A percentile compares a stretch with the other conserved stretches of the same genome.
These are phyloP conservation scores for Dioscorea dumetorum DNA, from an alignment of 106 monocot genomes.

Conservation along the genomic window DNA sequence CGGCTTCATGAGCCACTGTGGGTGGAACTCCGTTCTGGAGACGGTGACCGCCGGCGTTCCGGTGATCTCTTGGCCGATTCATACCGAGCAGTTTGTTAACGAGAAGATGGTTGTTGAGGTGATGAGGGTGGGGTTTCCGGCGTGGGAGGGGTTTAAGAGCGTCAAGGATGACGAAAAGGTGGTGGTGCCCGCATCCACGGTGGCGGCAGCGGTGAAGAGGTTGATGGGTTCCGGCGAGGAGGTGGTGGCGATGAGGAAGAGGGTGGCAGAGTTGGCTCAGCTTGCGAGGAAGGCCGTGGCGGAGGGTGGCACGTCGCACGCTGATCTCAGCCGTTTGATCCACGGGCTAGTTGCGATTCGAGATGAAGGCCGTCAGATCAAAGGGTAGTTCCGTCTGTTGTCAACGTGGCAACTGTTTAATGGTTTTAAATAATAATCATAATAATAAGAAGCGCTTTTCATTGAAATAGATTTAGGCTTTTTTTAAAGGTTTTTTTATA, in stretches of 20 bases:
- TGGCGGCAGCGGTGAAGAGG: not conserved
- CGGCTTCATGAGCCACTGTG: slow-evolving; percentile 12
- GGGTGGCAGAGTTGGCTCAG: not conserved
- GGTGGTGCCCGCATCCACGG: not conserved
- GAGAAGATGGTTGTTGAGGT: not conserved
- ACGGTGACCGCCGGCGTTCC: slow-evolving; percentile 3
- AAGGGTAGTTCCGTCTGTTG: too few relatives aligned
- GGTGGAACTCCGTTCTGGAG: slow-evolving; percentile 9
- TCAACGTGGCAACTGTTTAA: too few relatives aligned
- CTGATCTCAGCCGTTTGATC: not conserved
- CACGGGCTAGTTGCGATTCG: not conserved
- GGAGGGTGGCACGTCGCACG: not conserved
- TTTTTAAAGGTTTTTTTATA: too few relatives aligned
- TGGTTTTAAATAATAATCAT: too few relatives aligned
- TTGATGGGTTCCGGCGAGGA: slow-evolving; percentile 1
- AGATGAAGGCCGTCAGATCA: too few relatives aligned
- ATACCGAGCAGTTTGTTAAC: not conserved
- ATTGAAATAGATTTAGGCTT: too few relatives aligned
- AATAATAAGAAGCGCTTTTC: too few relatives aligned
- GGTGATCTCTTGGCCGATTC: slow-evolving; percentile 2
- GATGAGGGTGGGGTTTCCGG: slow-evolving; percentile 4
- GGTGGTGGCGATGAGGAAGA: slow-evolving; percentile 1
- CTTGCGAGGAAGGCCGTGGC: not conserved
- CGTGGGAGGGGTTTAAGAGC: not conserved
- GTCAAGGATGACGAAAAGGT: not conserved